Evolutionary conservation across 352 stramenopile species (phyloP).

Genomic region (Globisporangium parvum): DNA sequence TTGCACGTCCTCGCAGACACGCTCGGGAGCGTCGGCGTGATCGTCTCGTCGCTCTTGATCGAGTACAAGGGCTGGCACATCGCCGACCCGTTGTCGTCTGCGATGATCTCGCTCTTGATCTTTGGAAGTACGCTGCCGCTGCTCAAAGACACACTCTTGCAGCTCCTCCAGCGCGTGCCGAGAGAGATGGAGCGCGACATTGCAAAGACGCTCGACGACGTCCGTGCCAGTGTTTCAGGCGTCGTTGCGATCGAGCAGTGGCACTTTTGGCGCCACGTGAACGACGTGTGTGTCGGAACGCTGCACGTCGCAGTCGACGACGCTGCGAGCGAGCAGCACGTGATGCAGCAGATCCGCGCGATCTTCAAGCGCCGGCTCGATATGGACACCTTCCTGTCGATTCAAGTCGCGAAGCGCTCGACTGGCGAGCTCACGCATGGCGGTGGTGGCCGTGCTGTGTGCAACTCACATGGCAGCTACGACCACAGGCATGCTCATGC

Average conservation of each 20-base stretch:
- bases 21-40: constrained; percentile 85
- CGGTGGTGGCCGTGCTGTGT: too few relatives aligned
- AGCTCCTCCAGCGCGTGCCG: constrained; percentile 67
- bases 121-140: constrained; percentile 74
- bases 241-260: constrained; percentile 49
- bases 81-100: constrained; percentile 76
- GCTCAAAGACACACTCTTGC: constrained; percentile 61
- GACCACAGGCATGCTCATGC: too few relatives aligned
- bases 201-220: constrained; percentile 35
- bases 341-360: constrained; percentile 37
- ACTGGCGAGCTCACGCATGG: constrained; percentile 15
- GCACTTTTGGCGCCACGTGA: constrained; percentile 74
- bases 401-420: constrained; percentile 52
- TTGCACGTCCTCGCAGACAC: constrained; percentile 88
- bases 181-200: constrained; percentile 45
- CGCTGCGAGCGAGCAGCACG: constrained; percentile 41
- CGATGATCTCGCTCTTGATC: constrained; percentile 82
- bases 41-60: constrained; percentile 84
- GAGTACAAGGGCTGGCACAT: constrained; percentile 79
- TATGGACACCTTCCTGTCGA: constrained; percentile 50
- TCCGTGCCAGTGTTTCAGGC: constrained; percentile 34
- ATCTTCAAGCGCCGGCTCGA: constrained; percentile 38
- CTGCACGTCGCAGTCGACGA: constrained; percentile 50
- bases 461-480: too few relatives aligned
- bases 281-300: constrained; percentile 48